These are phyloP conservation scores for Telfairia occidentalis DNA, from an alignment of 331 rosid genomes.

Conservation along the genomic window DNA sequence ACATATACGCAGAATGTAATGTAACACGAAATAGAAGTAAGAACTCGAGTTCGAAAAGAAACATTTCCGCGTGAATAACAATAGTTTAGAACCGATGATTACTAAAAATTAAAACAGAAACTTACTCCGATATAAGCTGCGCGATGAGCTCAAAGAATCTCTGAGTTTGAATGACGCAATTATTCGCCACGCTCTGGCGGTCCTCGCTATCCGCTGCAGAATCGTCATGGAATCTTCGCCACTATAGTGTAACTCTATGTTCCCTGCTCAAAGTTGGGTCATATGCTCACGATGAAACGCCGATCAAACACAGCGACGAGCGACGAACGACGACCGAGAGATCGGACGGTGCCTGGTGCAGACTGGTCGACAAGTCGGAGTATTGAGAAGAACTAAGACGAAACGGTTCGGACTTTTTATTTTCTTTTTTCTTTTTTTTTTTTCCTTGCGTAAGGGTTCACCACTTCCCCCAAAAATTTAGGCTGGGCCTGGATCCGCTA, in stretches of 20 bases:
- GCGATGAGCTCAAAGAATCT: conserved; percentile 20
- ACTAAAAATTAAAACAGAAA: conserved; percentile 14
- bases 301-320: background rate
- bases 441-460: background rate
- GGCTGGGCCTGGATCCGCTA: background rate
- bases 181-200: conserved; percentile 26
- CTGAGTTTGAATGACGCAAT: conserved; percentile 33
- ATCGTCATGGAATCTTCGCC: conserved; percentile 25
- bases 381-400: background rate
- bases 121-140: conserved; percentile 24
- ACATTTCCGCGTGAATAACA: background rate
- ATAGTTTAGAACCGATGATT: background rate
- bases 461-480: background rate
- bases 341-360: background rate
- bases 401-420: background rate
- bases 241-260: background rate
- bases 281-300: background rate
- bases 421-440: background rate
- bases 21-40: background rate
- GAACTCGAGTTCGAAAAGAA: background rate
- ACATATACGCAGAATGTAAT: background rate
- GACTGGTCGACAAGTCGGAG: background rate
- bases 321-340: background rate
- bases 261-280: background rate
- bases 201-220: conserved; percentile 25